phyloP scores from a whole-genome alignment of 2,329 filamentous ascomycete species.

The Lasiodiplodia citricola region DNA sequence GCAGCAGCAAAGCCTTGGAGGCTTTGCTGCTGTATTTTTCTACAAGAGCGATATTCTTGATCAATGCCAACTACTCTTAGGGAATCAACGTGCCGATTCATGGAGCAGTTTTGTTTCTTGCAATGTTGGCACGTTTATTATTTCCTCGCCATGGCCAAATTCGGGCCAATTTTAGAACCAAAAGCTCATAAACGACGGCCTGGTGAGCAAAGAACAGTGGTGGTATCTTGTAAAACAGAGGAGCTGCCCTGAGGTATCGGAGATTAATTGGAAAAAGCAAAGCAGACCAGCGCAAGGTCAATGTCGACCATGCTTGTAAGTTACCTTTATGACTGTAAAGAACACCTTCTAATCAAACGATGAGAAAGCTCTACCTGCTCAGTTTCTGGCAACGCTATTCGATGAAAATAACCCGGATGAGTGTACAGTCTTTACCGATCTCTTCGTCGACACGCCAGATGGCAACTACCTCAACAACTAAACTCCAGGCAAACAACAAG shows the following conservation, averaged over 20 bases:
- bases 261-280: neutral
- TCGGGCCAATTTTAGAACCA: neutral
- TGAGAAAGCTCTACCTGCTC: constrained; percentile 1
- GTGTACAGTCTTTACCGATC: neutral
- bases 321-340: neutral
- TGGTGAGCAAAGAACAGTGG: neutral
- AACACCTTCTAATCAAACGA: neutral
- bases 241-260: neutral
- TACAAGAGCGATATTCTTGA: too few species aligned
- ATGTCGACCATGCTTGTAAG: constrained; percentile 12
- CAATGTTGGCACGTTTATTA: neutral
- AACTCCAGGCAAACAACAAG: neutral
- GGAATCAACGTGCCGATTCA: neutral
- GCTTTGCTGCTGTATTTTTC: too few species aligned
- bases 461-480: neutral
- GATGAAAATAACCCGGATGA: neutral
- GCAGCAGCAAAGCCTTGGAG: neutral
- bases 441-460: neutral
- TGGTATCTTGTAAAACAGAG: neutral
- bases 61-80: neutral
- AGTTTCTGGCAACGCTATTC: neutral
- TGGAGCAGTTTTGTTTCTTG: neutral
- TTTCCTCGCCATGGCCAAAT: neutral
- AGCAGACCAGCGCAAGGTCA: neutral
- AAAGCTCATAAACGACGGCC: neutral